Evolutionary conservation across 768 basidiomycete genomes (phyloP).

Genomic region (Russula dissimulans): DNA sequence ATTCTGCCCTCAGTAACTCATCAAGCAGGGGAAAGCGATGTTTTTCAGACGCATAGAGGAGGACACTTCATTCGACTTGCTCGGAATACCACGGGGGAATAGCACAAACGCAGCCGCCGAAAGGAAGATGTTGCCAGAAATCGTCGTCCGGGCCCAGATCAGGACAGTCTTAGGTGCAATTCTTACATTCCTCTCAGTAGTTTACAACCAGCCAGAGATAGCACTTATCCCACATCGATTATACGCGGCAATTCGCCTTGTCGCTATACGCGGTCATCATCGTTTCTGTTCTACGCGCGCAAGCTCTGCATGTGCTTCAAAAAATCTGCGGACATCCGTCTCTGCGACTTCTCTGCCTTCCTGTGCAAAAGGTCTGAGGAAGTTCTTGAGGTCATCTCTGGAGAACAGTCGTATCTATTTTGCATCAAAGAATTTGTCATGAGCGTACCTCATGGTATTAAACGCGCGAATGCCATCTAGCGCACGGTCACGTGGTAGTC

Average conservation of each 20-base stretch:
- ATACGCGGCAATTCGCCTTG: background rate
- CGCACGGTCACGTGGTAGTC: constrained; percentile 69
- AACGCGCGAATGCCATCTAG: constrained; percentile 80
- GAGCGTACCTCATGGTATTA: constrained; percentile 66
- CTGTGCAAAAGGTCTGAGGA: constrained; percentile 13
- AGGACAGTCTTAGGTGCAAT: too few relatives aligned
- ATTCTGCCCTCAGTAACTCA: too few relatives aligned
- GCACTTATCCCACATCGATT: background rate
- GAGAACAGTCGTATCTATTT: background rate
- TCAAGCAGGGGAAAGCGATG: too few relatives aligned
- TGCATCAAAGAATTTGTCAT: background rate
- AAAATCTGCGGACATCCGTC: constrained; percentile 14
- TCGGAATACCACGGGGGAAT: too few relatives aligned
- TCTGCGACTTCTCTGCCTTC: constrained; percentile 16
- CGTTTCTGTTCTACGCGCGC: background rate
- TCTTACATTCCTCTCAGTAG: too few relatives aligned
- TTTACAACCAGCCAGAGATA: background rate
- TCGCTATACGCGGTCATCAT: background rate
- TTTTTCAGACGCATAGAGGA: too few relatives aligned
- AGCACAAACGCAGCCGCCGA: too few relatives aligned
- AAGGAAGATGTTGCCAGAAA: too few relatives aligned
- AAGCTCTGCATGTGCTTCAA: constrained; percentile 3
- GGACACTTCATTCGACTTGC: too few relatives aligned
- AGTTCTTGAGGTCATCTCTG: constrained; percentile 45
- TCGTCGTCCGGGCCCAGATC: too few relatives aligned